Percentiles rank a stretch among this genome's conserved stretches.
These are phyloP conservation scores for Ganoderma leucocontextum DNA, from an alignment of 1,284 basidiomycete species.

Conservation along the genomic window DNA sequence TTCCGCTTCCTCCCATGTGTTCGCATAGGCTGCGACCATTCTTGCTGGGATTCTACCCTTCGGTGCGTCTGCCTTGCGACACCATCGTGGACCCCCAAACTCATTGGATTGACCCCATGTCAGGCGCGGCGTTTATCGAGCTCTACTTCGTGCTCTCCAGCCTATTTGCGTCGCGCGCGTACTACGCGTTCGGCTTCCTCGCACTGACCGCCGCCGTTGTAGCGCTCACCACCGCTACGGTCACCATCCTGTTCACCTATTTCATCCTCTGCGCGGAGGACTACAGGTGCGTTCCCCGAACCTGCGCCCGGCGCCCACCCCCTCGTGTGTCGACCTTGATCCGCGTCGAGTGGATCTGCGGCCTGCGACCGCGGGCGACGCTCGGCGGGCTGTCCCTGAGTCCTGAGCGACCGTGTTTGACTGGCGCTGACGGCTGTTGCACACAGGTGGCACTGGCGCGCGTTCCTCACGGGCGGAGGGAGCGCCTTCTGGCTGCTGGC, in stretches of 20 bases:
- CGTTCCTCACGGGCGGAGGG: constrained; percentile 94
- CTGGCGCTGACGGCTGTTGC: constrained; percentile 4
- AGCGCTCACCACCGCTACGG: constrained; percentile 88
- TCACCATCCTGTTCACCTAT: constrained; percentile 91
- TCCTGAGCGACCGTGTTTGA: neutral
- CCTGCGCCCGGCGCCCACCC: neutral
- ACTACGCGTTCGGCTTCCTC: constrained; percentile 96
- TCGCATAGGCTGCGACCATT: constrained; percentile 74
- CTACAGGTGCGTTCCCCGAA: constrained; percentile 67
- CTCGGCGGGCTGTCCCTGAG: constrained; percentile 1
- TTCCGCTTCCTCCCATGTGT: neutral
- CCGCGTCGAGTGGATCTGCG: neutral
- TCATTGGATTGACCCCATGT: constrained; percentile 7
- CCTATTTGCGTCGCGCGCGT: constrained; percentile 92
- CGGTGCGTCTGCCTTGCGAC: constrained; percentile 53
- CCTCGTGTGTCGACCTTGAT: neutral
- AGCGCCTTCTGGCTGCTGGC: constrained; percentile 92
- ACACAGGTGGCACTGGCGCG: constrained; percentile 93
- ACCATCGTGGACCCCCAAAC: neutral
- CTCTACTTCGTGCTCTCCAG: constrained; percentile 94
- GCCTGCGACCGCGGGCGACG: neutral
- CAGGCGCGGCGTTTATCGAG: constrained; percentile 94
- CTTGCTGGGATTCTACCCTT: constrained; percentile 94
- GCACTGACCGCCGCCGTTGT: constrained; percentile 90
- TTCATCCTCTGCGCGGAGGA: constrained; percentile 96